Evolutionary conservation across 2,329 filamentous ascomycete species (phyloP), one percentile per base, ranked within the genome.

Genomic region (Mycogone perniciosa): DNA sequence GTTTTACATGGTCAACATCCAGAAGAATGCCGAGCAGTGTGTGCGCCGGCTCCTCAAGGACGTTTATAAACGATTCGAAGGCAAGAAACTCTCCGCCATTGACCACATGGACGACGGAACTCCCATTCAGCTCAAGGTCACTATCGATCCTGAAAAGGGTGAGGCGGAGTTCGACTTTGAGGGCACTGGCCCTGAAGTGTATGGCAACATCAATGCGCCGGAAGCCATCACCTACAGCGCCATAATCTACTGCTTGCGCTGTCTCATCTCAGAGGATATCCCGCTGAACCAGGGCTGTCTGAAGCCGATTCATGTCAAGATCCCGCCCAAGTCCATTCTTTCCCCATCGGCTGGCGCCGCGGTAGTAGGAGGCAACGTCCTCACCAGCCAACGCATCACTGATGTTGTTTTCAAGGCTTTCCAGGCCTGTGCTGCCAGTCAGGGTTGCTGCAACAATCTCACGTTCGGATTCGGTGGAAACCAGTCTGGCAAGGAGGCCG

Each of bases 71-170:
- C 76, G 83, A 5, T 89, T 91, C 58, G 76, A 83, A 58, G 86
- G 86, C 7, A 77, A 82, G 50, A 81, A 87, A 40, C 73, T 93
- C 1, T 79, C 80, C 3, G 86, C 88, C 0, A 72, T 84, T 4
- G 88, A 93, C 59, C 86, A 84, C 66, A 92, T 93, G 88, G 88
- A 93, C 60, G 88, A 93, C 55, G 88, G 88, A 5, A 86, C 80
- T 3, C 87, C 88, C 0, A 92, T 93, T 59, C 74, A 77, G 38
- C 76, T 93, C 3, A 86, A 82, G 56, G 77, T 93, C 50, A 86
- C 78, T 1, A 93, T 93, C 53, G 81, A 92, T 58, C 78, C 80
- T 0, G 77, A 84, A 0, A 85, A 86, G 54, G 88, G 88, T 27
- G 87, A 89, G 55, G 88, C 88, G 0, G 74, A 86, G 1, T 93